phyloP scores from a whole-genome alignment of 2,329 filamentous ascomycete species.

The Metarhizium anisopliae region DNA sequence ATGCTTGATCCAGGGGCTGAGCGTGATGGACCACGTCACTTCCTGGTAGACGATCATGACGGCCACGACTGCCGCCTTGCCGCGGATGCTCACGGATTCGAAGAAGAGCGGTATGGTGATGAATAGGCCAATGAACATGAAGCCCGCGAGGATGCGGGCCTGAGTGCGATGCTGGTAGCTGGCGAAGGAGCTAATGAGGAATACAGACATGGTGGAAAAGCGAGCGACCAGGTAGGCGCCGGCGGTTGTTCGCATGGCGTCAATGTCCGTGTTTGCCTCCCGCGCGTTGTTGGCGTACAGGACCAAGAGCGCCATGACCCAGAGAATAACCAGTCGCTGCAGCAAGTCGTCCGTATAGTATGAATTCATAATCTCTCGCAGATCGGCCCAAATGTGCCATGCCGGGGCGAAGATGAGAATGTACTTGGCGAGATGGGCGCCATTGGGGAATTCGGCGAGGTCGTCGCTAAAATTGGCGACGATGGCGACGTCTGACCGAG shows the following conservation, averaged over 20 bases:
- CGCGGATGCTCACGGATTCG: slow-evolving; percentile 27
- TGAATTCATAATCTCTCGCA: slow-evolving; percentile 42
- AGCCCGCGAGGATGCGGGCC: slow-evolving; percentile 32
- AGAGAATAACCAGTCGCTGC: slow-evolving; percentile 38
- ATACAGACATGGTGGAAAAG: slow-evolving; percentile 29
- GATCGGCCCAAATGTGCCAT: slow-evolving; percentile 41
- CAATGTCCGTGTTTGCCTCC: slow-evolving; percentile 31
- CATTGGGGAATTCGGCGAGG: slow-evolving; percentile 34
- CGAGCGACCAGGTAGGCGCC: slow-evolving; percentile 38
- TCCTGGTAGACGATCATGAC: slow-evolving; percentile 34
- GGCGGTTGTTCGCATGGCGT: slow-evolving; percentile 34
- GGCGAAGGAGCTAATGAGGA: slow-evolving; percentile 33
- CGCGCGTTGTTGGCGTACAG: slow-evolving; percentile 39
- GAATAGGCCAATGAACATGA: slow-evolving; percentile 31
- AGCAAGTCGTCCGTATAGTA: slow-evolving; percentile 41
- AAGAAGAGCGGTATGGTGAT: slow-evolving; percentile 35
- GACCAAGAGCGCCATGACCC: slow-evolving; percentile 40
- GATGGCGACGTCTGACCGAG: slow-evolving; percentile 30
- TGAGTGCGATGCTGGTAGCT: slow-evolving; percentile 38
- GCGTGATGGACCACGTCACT: slow-evolving; percentile 32
- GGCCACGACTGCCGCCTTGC: slow-evolving; percentile 32
- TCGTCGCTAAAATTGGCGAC: slow-evolving; percentile 41
- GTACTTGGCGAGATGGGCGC: slow-evolving; percentile 35
- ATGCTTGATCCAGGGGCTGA: slow-evolving; percentile 34
- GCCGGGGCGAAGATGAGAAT: slow-evolving; percentile 38